Evolutionary conservation across 2,329 filamentous ascomycete genomes (phyloP), one percentile per base, ranked within the genome.

Genomic region (Fusarium xylarioides): DNA sequence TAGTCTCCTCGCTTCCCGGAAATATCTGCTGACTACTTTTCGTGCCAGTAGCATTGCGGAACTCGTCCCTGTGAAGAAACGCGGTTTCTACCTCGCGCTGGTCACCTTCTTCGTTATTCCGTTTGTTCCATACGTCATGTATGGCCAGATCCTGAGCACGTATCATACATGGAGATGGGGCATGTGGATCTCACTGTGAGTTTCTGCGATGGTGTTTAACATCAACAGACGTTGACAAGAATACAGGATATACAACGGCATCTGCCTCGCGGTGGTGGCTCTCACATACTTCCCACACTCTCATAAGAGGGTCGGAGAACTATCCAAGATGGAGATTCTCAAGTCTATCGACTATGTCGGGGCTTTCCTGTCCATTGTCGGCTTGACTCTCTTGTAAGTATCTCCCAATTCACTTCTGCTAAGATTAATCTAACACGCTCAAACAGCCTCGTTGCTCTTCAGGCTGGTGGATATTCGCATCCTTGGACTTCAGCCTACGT

Each of bases 11-110:
- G 2, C 4, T 30, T 8, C 26, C 42, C 16, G 4, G 1, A 1
- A 2, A 12, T 12, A 9, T 2, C 2, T 30, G 4, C 26, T 47
- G 19, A 47, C 4, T 47, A 0, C 12, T 11, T 2, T 2, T 0
- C 5, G 19, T 21, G 9, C 14, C 2, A 4, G 46, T 9, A 49
- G 46, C 28, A 49, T 49, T 6, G 46, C 28, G 19, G 46, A 49
- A 30, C 46, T 49, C 7, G 28, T 49, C 14, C 46, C 46, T 49
- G 28, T 49, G 2, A 30, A 49, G 26, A 49, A 30, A 4, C 28
- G 46, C 4, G 46, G 46, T 0, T 49, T 49, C 10, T 49, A 49
- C 28, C 28, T 49, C 4, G 46, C 19, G 4, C 4, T 49, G 6
- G 46, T 49, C 4, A 49, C 46, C 0, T 30, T 49, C 2, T 49